Conservation (phyloP, 371 early-diverging fungal species). For the Mucor lusitanicus region DNA sequence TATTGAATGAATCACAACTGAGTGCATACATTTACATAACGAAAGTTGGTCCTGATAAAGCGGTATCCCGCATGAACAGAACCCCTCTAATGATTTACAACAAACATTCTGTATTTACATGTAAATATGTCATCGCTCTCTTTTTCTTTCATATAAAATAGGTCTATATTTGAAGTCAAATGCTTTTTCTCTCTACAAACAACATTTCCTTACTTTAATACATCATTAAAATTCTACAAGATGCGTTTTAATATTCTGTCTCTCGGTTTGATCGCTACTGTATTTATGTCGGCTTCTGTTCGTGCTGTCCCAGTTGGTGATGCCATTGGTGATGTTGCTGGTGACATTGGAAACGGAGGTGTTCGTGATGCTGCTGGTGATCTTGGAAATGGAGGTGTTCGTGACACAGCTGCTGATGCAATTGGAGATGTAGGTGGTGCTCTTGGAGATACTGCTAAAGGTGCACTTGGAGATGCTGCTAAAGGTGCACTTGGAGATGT, state of each 20-base stretch:
- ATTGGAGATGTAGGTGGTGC: no score
- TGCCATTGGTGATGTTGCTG: background rate
- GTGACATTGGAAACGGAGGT: background rate
- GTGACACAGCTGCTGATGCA: no score
- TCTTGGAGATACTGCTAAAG: no score
- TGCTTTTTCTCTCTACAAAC: background rate
- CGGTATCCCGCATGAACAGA: background rate
- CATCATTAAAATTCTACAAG: background rate
- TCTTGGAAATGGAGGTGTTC: background rate
- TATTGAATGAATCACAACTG: background rate
- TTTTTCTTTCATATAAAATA: background rate
- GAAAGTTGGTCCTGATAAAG: background rate
- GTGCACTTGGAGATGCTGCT: background rate
- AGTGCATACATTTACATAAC: background rate
- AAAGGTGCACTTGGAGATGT: background rate
- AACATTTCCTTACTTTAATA: background rate
- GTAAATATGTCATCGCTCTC: background rate
- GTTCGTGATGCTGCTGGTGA: background rate
- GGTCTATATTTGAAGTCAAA: background rate
- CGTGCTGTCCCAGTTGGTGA: background rate
- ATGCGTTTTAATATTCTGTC: conserved; percentile 17
- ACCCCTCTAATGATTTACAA: background rate
- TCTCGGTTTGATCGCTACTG: conserved; percentile 10
- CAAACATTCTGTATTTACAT: background rate
- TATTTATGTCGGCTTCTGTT: conserved; percentile 2